Conservation (phyloP, 169 alveolate species). For the Theileria sp. region DNA sequence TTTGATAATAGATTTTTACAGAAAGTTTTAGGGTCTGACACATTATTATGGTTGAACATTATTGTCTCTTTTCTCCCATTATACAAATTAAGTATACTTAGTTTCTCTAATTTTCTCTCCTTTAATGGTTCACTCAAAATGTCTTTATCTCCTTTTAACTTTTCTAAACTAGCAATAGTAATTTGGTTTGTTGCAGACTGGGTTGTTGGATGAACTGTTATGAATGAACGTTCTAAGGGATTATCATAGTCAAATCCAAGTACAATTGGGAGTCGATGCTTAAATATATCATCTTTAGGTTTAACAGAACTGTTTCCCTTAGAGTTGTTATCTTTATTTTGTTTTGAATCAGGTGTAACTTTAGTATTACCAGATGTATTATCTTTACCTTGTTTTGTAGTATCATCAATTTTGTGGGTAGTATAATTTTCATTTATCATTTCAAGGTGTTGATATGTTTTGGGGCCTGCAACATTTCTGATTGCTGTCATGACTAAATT, state of each 20-base stretch:
- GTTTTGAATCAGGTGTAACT: not conserved
- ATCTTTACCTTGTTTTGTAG: not conserved
- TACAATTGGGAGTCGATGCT: constrained; percentile 34
- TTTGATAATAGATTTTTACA: not conserved
- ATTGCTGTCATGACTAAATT: constrained; percentile 65
- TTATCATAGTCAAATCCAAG: constrained; percentile 54
- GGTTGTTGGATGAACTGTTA: constrained; percentile 14
- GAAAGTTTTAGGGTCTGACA: constrained; percentile 7
- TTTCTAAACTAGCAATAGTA: not conserved
- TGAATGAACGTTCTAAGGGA: constrained; percentile 62
- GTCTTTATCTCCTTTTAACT: not conserved
- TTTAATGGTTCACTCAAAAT: not conserved
- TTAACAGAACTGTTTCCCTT: not conserved
- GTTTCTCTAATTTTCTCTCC: not conserved
- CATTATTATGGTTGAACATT: constrained; percentile 4
- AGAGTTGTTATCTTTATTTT: not conserved
- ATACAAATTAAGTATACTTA: constrained; percentile 7
- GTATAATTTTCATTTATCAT: constrained; percentile 35
- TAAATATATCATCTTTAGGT: constrained; percentile 18
- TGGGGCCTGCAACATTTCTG: constrained; percentile 69
- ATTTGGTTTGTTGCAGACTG: not conserved
- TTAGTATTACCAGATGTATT: not conserved
- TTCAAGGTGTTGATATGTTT: constrained; percentile 66
- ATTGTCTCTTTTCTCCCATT: not conserved
- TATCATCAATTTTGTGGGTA: not conserved